Base-by-base conservation (phyloP, 805 yeast genomes). In the Candida vaughaniae region DNA sequence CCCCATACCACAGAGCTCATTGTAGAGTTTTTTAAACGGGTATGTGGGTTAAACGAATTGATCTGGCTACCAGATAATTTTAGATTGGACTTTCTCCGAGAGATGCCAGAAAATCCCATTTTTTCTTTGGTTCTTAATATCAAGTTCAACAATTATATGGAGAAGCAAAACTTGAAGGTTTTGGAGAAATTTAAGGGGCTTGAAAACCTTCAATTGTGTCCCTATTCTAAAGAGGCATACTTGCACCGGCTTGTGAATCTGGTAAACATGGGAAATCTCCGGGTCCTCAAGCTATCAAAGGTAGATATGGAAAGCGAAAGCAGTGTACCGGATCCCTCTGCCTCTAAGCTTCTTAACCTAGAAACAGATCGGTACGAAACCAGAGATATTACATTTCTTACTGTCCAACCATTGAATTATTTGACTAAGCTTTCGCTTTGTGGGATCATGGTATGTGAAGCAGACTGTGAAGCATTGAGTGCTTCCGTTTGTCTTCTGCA, bases 61-160 rank as follows among this genome's bases (percentile, higher is more conserved):
- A 49, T 53, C 29, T 71, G 60, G 71, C 47, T 41, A 22, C 52
- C 43, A 45, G 66, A 51, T 37, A 64, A 48, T 37, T 66, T 53
- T 43, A 51, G 46, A 35, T 51, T 53, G 11, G 53, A 53, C 18
- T 52, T 57, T 28, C 45, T 71, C 19, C 26, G 47, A n/a, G 16
- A 32, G 9, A 16, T 62, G n/a, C 41, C 51, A 14, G 39, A 58
- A 20, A 50, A 52, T 16, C 47, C 4, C 10, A 16, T 29, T 9
- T 22, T 23, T 12, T 33, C 37, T 6, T 33, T 33, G 31, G 25
- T 51, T 6, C 41, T 68, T 23, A 63, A 60, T 37, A 38, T 65
- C 12, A 62, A 59, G 38, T 55, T 59, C 37, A 42, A 48, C 41
- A 46, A 49, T 31, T 48, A 46, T 33, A 26, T 48, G 3, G 30